These are phyloP conservation scores for Macrophomina phaseolina DNA, from an alignment of 2,329 filamentous ascomycete genomes.

Conservation along the genomic window DNA sequence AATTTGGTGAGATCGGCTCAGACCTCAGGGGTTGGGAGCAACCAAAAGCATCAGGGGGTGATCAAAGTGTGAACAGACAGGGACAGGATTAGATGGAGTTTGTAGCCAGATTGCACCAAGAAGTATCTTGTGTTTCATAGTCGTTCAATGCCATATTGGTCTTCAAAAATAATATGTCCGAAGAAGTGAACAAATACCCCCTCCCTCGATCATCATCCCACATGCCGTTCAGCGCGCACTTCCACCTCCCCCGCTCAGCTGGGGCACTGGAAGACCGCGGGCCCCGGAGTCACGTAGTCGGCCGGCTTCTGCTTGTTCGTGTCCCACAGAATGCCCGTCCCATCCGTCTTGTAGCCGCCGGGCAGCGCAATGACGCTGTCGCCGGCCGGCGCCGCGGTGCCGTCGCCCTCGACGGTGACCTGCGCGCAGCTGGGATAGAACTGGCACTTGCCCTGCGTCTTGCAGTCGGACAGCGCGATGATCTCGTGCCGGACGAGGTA, in stretches of 20 bases:
- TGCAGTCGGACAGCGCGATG: constrained; percentile 53
- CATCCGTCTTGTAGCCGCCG: neutral
- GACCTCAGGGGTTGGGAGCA: neutral
- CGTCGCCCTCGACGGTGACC: constrained; percentile 35
- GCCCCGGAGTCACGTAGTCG: neutral
- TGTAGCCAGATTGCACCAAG: neutral
- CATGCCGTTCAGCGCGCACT: neutral
- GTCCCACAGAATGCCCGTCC: neutral
- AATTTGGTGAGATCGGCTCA: neutral
- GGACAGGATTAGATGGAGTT: neutral
- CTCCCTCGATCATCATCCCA: no score
- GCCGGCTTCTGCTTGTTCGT: constrained; percentile 11
- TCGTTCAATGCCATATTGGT: neutral
- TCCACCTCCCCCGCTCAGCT: neutral
- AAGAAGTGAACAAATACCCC: neutral
- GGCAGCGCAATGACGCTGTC: neutral
- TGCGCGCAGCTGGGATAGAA: constrained; percentile 53
- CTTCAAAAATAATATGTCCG: neutral
- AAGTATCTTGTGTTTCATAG: neutral
- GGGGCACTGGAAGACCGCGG: constrained; percentile 16
- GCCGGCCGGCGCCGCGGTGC: neutral
- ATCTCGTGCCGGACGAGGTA: constrained; percentile 47
- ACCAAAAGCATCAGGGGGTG: neutral
- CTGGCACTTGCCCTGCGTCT: constrained; percentile 44
- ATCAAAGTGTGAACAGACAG: neutral